Percentiles rank a stretch among this genome's conserved stretches.
phyloP scores from a whole-genome alignment of 148 eudicot genomes.

The Rhododendron ferrugineum region DNA sequence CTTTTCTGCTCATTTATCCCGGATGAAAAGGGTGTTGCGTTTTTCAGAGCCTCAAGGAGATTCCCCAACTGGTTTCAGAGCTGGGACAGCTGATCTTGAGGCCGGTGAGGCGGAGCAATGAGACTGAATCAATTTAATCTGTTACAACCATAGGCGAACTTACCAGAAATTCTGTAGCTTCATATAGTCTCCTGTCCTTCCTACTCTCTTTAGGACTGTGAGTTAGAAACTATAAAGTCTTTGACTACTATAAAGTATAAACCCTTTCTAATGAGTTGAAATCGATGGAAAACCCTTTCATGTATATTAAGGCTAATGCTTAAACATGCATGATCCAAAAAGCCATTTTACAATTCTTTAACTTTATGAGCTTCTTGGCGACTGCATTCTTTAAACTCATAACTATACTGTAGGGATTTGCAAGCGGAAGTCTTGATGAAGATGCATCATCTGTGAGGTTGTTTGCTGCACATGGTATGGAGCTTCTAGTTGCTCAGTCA shows the following conservation, averaged over 20 bases:
- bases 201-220: not conserved
- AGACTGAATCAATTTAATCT: not conserved
- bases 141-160: not conserved
- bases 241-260: not conserved
- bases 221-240: not conserved
- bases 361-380: not conserved
- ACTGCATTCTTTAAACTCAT: not conserved
- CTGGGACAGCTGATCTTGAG: not conserved
- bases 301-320: not conserved
- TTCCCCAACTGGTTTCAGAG: not conserved
- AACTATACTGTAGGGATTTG: slow-evolving; percentile 65
- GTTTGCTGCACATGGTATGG: slow-evolving; percentile 93
- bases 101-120: not conserved
- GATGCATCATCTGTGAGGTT: slow-evolving; percentile 95
- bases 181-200: not conserved
- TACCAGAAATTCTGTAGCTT: not conserved
- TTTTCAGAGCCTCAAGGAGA: not conserved
- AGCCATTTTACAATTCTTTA: not conserved
- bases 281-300: not conserved
- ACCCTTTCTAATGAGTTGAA: not conserved
- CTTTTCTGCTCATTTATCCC: not conserved
- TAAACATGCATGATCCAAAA: not conserved
- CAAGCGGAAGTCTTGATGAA: slow-evolving; percentile 94
- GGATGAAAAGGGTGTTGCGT: not conserved
- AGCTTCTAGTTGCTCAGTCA: slow-evolving; percentile 90